These are phyloP conservation scores for Aphanocladium album DNA, from an alignment of 2,329 filamentous ascomycete species.

Conservation along the genomic window DNA sequence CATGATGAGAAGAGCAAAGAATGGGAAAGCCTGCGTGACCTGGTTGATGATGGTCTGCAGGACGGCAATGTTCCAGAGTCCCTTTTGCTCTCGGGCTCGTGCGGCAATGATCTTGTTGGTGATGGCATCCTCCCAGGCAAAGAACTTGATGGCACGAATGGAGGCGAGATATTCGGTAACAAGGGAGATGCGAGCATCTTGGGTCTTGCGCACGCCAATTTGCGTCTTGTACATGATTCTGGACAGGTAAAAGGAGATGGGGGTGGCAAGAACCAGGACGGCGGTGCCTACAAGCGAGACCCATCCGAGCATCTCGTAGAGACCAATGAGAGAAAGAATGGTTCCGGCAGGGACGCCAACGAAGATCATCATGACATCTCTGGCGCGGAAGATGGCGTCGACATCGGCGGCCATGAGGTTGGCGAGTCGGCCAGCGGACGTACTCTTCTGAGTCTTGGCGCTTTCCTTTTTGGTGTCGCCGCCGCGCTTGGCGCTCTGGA, in stretches of 20 bases:
- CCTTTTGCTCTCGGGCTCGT: slow-evolving; percentile 46
- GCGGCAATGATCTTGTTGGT: slow-evolving; percentile 45
- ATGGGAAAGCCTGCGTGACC: slow-evolving; percentile 47
- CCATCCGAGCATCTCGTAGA: slow-evolving; percentile 54
- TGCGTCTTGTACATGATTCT: slow-evolving; percentile 46
- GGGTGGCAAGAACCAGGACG: slow-evolving; percentile 42
- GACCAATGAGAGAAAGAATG: slow-evolving; percentile 42
- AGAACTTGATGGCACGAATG: slow-evolving; percentile 56
- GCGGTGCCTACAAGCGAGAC: slow-evolving; percentile 47
- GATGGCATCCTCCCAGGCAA: slow-evolving; percentile 54
- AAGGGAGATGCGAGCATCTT: slow-evolving; percentile 52
- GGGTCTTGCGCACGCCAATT: slow-evolving; percentile 48
- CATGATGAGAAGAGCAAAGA: slow-evolving; percentile 47
- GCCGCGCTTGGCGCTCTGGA: slow-evolving; percentile 23
- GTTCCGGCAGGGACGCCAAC: slow-evolving; percentile 44
- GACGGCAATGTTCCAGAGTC: slow-evolving; percentile 49
- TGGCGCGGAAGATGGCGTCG: slow-evolving; percentile 47
- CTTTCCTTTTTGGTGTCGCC: slow-evolving; percentile 23
- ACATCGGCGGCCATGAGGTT: slow-evolving; percentile 57
- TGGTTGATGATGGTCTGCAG: slow-evolving; percentile 43
- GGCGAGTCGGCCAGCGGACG: slow-evolving; percentile 46
- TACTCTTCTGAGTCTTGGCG: slow-evolving; percentile 28
- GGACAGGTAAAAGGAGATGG: slow-evolving; percentile 46
- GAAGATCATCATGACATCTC: slow-evolving; percentile 45
- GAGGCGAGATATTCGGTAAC: slow-evolving; percentile 54